Conservation (phyloP, 2,329 filamentous ascomycete species). For the Clonostachys rhizophaga region DNA sequence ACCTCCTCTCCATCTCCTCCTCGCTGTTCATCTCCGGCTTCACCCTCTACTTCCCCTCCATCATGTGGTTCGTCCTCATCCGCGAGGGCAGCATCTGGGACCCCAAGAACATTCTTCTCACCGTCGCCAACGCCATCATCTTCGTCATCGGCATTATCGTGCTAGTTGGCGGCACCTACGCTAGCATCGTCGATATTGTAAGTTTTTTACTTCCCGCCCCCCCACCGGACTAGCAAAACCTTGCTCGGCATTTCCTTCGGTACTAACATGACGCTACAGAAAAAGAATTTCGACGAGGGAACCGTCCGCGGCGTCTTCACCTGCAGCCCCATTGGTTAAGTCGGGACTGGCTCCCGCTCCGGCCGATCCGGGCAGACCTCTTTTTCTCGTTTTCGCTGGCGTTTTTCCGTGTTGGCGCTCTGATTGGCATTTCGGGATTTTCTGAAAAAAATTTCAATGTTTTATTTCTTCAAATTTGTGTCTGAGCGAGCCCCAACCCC, state of each 20-base stretch:
- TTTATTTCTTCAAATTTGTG: too few species aligned
- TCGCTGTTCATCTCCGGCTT: conserved; percentile 43
- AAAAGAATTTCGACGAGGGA: conserved; percentile 14
- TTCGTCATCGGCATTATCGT: conserved; percentile 23
- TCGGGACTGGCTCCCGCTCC: neutral
- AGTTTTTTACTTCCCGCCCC: conserved; percentile 4
- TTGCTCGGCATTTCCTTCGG: neutral
- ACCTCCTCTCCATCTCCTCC: conserved; percentile 53
- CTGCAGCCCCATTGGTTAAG: conserved; percentile 17
- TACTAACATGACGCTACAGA: conserved; percentile 5
- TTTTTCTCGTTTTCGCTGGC: too few species aligned
- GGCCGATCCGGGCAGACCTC: too few species aligned
- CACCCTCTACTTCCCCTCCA: conserved; percentile 35
- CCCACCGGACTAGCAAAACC: neutral
- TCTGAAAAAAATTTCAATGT: too few species aligned
- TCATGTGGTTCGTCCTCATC: conserved; percentile 36
- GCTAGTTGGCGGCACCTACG: conserved; percentile 23
- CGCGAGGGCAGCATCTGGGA: conserved; percentile 19
- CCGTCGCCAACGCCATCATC: conserved; percentile 14
- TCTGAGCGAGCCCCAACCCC: too few species aligned
- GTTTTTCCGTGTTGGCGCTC: too few species aligned
- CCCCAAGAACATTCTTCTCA: conserved; percentile 17
- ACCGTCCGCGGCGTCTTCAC: conserved; percentile 18
- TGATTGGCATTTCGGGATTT: too few species aligned
- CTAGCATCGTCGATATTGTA: conserved; percentile 22